Base-by-base conservation (phyloP, 306 rosid genomes). In the Corylus avellana region DNA sequence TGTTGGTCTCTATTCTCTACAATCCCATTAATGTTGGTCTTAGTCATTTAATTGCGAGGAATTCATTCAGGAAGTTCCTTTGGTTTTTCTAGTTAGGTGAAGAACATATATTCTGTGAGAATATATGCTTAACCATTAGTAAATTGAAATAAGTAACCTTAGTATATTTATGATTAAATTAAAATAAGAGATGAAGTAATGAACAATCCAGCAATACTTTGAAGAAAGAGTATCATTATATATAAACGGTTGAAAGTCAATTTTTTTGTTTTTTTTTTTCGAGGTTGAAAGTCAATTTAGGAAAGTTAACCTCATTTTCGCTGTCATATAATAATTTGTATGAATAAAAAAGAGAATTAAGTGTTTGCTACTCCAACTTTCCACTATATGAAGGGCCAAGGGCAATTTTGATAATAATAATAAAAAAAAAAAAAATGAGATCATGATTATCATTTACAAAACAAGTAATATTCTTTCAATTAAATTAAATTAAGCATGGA, bases 241-340 rank as follows among this genome's bases (percentile, higher is more conserved):
- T 39, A 39, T 39, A 66, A 64, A 66, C 50, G 37, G 58, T 47
- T 47, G 37, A 25, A 54, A 48, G 18, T 7, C 5, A 9, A 35
- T 4, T 35, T 35, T 35, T 2, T 22, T 22, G 22, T 22, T 22
- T 22, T 35, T 35, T 35, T 35, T 2, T 35, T 35, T 1, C 54
- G 32, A 64, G 56, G 50, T 47, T 54, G 81, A 79, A 84, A 71
- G 84, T 84, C 87, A 79, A 79, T 53, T n/a, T 20, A 12, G 20
- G 46, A 71, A 70, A 57, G 77, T 57, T 58, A 78, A 47, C 13
- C 37, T 16, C 70, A 32, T 64, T 61, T 64, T 16, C 20, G 5
- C 6, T 64, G 27, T 8, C 12, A 67, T 39, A 66, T 29, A 16
- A 18, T 67, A 42, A 67, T 61, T 11, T 4, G 42, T 29, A 39